Percentiles rank a stretch among this genome's conserved stretches.
These are phyloP conservation scores for Saccharum officinarum DNA, from an alignment of 176 grass and related monocot species.

Conservation along the genomic window DNA sequence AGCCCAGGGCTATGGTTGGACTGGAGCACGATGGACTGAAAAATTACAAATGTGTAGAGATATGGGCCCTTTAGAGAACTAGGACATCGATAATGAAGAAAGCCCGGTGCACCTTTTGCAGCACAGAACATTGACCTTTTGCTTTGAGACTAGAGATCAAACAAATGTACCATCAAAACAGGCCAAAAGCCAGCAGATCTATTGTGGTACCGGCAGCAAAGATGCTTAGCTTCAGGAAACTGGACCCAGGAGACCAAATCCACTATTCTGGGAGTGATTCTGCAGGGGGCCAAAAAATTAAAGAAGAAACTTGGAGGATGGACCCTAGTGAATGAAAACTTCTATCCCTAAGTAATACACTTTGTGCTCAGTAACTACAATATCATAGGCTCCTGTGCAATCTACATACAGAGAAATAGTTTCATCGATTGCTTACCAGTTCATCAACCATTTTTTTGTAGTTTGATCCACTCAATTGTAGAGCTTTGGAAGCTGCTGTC, in stretches of 20 bases:
- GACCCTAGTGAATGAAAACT: not conserved
- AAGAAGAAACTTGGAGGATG: not conserved
- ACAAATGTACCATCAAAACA: constrained; percentile 32
- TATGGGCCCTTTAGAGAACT: constrained; percentile 25
- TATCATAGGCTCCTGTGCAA: constrained; percentile 10
- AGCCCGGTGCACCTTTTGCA: constrained; percentile 29
- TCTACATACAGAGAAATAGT: constrained; percentile 25
- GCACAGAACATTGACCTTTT: constrained; percentile 37
- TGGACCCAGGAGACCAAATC: constrained; percentile 38
- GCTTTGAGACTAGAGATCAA: constrained; percentile 15
- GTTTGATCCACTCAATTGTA: not conserved
- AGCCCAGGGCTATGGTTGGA: constrained; percentile 36
- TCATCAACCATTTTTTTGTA: not conserved
- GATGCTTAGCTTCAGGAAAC: constrained; percentile 18
- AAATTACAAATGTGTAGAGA: constrained; percentile 33
- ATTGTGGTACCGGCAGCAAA: constrained; percentile 29
- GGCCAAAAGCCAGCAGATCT: constrained; percentile 48
- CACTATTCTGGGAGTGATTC: constrained; percentile 36
- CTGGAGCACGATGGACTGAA: constrained; percentile 19
- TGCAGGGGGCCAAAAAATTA: not conserved
- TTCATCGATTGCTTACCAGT: constrained; percentile 9
- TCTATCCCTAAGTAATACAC: not conserved
- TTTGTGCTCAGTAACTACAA: not conserved
- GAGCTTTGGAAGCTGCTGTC: not conserved
- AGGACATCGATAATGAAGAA: constrained; percentile 31